Evolutionary conservation across 192 early-diverging fungal species (phyloP), one percentile per base, ranked within the genome.

Genomic region (Dimargaris verticillata): DNA sequence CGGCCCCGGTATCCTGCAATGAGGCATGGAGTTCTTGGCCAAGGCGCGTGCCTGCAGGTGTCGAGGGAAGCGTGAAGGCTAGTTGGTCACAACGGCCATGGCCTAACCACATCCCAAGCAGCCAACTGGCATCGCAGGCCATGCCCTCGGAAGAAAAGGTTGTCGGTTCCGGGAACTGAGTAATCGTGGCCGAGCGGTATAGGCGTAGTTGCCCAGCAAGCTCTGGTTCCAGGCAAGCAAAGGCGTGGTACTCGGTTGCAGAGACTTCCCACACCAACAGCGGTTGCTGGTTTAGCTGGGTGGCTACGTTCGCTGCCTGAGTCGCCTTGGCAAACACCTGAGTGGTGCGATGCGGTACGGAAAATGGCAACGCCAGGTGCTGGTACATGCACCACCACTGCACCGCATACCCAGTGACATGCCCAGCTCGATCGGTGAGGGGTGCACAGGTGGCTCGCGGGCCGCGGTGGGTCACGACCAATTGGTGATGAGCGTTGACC

Each of bases 181-280:
- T 10, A 28, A 33, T 33, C 26, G 26, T 12, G 33, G 24, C 28
- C 13, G 53, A 28, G 28, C 53, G 53, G 53, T 33, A 55, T 11
- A 55, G 18, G 26, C 53, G 26, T 9, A 55, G 28, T 9, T 55
- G 53, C 25, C 53, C 9, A 33, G 53, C 53, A n/a, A 33, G 10
- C 53, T 55, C 17, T 12, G 53, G 53, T 6, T 33, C n/a, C 9
- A 55, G 28, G 33, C 15, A 0, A 26, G 53, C 53, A 33, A 55
- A 55, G 22, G 53, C 53, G 28, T 33, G 28, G 28, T 33, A 55
- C 9, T 55, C 26, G n/a, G 17, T 9, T 10, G 53, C 26, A 17
- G 53, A 55, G 33, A 55, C 53, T 33, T 55, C 53, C 53, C 53
- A 55, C 11, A 55, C 15, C 17, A 55, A 18, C 24, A 33, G 26